A percentile compares a stretch with the other conserved stretches of the same genome.
Conservation (phyloP, 2,329 filamentous ascomycete genomes). For the Trichoderma endophyticum region DNA sequence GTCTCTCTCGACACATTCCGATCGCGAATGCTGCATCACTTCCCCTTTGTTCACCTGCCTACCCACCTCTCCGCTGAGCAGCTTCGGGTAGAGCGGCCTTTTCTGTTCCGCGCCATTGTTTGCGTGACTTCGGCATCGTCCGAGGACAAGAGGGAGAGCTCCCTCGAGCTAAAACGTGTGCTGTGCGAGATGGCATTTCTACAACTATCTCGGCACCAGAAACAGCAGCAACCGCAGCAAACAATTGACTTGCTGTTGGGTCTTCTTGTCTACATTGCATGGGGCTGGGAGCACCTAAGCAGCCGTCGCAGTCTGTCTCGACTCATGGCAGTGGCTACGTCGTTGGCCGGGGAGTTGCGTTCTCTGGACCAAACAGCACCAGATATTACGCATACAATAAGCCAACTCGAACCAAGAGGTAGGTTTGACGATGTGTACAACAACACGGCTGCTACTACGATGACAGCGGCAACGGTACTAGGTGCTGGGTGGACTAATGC, state of each 20-base stretch:
- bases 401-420: neutral
- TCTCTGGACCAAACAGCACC: neutral
- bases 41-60: neutral
- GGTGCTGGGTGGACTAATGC: neutral
- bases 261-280: neutral
- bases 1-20: neutral
- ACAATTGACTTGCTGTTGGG: neutral
- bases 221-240: neutral
- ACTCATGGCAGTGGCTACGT: neutral
- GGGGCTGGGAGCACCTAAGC: neutral
- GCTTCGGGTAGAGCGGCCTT: neutral
- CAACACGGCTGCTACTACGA: neutral
- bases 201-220: neutral
- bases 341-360: neutral
- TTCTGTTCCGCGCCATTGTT: neutral
- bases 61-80: neutral
- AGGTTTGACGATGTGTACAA: neutral
- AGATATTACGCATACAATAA: neutral
- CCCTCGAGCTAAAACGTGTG: neutral
- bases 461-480: neutral
- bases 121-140: neutral
- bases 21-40: neutral
- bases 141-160: neutral
- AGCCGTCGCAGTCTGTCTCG: neutral
- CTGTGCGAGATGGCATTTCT: neutral